Evolutionary conservation across 2,329 filamentous ascomycete species (phyloP), one percentile per base, ranked within the genome.

Genomic region (Myriosclerotinia curreyana): DNA sequence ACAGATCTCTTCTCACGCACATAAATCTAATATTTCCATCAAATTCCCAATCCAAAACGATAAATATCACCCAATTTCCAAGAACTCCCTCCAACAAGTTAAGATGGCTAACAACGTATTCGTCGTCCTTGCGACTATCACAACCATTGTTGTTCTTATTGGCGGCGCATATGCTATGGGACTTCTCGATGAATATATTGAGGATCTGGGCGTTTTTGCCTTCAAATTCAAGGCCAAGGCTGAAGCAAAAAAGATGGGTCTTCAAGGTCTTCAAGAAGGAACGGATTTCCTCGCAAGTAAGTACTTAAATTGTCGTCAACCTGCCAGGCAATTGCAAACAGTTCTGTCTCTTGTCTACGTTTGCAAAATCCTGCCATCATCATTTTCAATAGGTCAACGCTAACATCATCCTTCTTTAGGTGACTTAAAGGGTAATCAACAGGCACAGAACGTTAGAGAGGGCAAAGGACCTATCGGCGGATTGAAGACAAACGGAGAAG

Each of bases 211-310:
- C 0, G 71, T 76, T 31, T 73, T 74, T 61, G 66, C 77, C 59
- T 76, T 78, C 70, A 78, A 79, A 70, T 75, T 76, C 40, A 75
- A 79, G 70, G 77, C 75, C 0, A 73, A 76, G 68, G 76, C 76
- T 9, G 77, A 79, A 68, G 72, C 74, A 49, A 77, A 78, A 68
- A 75, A 76, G 62, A 68, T 77, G 67, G 70, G 77, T 66, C 75
- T 75, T 11, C 67, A 77, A 67, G 77, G 77, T 1, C 52, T 76
- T 68, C 74, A 76, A 65, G 75, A 76, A 56, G 77, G 77, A 22
- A 66, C 77, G 64, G 77, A 78, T 67, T 78, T 77, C 65, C 54
- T 75, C 4, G 73, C 73, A 62, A 71, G 76, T 77, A 64, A 71
- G 72, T 69, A 9, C 40, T 20, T 8, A 31, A 15, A 20, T 9